Base-by-base conservation (phyloP, 805 yeast species). In the Starmerella riodocensis region DNA sequence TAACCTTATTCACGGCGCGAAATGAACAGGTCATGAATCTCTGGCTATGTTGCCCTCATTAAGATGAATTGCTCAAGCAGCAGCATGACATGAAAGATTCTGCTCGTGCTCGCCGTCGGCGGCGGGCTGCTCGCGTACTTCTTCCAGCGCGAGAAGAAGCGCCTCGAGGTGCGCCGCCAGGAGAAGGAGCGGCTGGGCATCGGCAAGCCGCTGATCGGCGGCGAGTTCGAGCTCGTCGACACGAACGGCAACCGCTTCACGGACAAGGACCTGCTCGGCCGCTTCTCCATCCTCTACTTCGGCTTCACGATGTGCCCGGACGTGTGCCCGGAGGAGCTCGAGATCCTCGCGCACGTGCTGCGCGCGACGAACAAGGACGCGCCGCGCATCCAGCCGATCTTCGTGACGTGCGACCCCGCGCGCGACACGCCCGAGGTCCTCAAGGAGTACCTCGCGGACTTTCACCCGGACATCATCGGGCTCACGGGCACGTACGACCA, bases 291-390 rank as follows among this genome's bases (percentile, higher is more conserved):
- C 33, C 60, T 88, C n/a, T 91, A 91, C 59, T 91, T 91, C 62
- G 98, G 98, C 0, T 91, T 91, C 65, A 81, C 95, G 4, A 86
- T 86, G 62, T 91, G 98, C 63, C 98, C 98, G 6, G 98, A 91
- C 61, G 86, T 91, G 39, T 91, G 98, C 61, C 98, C 98, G 9
- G 98, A 91, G 59, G 98, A 91, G 59, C 70, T 91, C 43, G 98
- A 91, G 58, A 83, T 88, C 56, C 69, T 91, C 56, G 88, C 94
- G 4, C 68, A 74, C 23, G 76, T 79, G 64, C 36, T 72, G 65
- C 70, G 65, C 72, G 53, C 73, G 70, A 48, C 88, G 54, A 74
- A 78, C 54, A 41, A 43, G 29, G 49, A 42, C 33, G 49, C 50
- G 34, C 47, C 49, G 42, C 38, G 41, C 33, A 54, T 88, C 37